Conservation (phyloP, 176 grass and related monocot genomes). For the sorghum (Sorghum bicolor) region Sorghum_bicolor_NCBIv3 NC_012873.2:4467501-4468000, state of each 20-base stretch:
- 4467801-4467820: constrained; percentile 89
- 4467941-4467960: too few species aligned
- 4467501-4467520: background rate
- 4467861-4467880: background rate
- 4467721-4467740: background rate
- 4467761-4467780: background rate
- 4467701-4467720: background rate
- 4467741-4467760: background rate
- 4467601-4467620: background rate
- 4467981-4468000: too few species aligned
- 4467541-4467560: constrained; percentile 27
- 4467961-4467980: too few species aligned
- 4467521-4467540: background rate
- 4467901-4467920: too few species aligned
- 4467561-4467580: constrained; percentile 71
- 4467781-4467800: constrained; percentile 36
- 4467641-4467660: background rate
- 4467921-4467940: too few species aligned
- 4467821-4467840: constrained; percentile 36
- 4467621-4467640: background rate
- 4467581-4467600: constrained; percentile 66
- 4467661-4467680: too few species aligned
- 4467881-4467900: background rate
- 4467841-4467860: background rate
- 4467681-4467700: background rate